A percentile compares a stretch with the other conserved stretches of the same genome.
Conservation (phyloP, 257 asterid species). For the Plectranthus barbatus region DNA sequence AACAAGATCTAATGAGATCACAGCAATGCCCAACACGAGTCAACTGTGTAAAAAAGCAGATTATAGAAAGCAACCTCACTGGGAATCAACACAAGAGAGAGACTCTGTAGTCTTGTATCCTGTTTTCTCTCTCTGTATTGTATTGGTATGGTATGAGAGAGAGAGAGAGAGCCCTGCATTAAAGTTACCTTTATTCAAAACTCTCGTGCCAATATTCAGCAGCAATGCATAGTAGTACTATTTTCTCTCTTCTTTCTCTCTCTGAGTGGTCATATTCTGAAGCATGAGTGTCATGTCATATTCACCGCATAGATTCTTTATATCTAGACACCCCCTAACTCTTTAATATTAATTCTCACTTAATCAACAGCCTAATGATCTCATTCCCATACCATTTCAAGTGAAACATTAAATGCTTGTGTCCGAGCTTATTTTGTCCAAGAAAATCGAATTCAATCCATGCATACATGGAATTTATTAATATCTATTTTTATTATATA, state of each 20-base stretch:
- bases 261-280: conserved; percentile 29
- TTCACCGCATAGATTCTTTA: conserved; percentile 18
- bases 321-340: too few species aligned
- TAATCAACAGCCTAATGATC: too few species aligned
- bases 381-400: too few species aligned
- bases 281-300: conserved; percentile 50
- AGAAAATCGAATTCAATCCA: too few species aligned
- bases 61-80: conserved; percentile 22
- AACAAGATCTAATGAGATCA: conserved; percentile 29
- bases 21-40: conserved; percentile 18
- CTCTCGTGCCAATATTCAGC: conserved; percentile 29
- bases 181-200: conserved; percentile 29
- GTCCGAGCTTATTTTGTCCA: too few species aligned
- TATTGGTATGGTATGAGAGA: too few species aligned
- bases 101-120: conserved; percentile 15
- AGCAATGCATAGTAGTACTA: not conserved
- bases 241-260: conserved; percentile 15
- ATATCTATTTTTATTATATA: too few species aligned
- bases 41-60: conserved; percentile 33
- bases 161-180: conserved; percentile 4
- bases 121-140: too few species aligned
- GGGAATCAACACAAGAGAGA: conserved; percentile 16
- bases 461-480: too few species aligned
- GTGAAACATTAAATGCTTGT: too few species aligned
- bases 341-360: too few species aligned